Evolutionary conservation across 331 rosid genomes (phyloP).

Genomic region (Ulmus americana): DNA sequence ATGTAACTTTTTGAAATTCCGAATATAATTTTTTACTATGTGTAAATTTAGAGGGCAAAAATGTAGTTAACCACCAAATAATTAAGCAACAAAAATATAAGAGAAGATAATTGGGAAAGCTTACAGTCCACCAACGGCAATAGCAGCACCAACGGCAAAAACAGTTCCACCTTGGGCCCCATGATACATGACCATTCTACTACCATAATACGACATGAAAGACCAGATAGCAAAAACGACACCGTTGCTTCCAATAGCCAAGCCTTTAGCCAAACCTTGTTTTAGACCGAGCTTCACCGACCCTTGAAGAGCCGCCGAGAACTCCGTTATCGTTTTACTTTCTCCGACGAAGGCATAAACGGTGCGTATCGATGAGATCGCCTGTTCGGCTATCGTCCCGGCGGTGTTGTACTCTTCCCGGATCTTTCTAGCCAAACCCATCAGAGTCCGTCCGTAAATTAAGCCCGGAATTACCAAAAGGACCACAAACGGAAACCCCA

Average conservation of each 20-base stretch:
- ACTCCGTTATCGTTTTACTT: slow-evolving; percentile 49
- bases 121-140: slow-evolving; percentile 85
- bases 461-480: slow-evolving; percentile 73
- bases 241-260: slow-evolving; percentile 89
- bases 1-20: no score
- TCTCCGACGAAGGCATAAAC: slow-evolving; percentile 85
- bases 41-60: no score
- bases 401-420: slow-evolving; percentile 62
- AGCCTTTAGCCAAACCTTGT: slow-evolving; percentile 81
- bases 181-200: slow-evolving; percentile 80
- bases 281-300: slow-evolving; percentile 60
- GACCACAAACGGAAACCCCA: slow-evolving; percentile 62
- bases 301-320: slow-evolving; percentile 56
- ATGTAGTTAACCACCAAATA: no score
- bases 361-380: slow-evolving; percentile 73
- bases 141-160: slow-evolving; percentile 63
- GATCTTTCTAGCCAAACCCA: slow-evolving; percentile 57
- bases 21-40: no score
- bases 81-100: no score
- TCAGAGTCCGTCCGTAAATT: slow-evolving; percentile 64
- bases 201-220: slow-evolving; percentile 66
- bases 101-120: not conserved
- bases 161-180: slow-evolving; percentile 78
- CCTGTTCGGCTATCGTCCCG: slow-evolving; percentile 72
- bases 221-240: slow-evolving; percentile 79